Conservation (phyloP, 371 early-diverging fungal species). For the Haplosporangium sp. region DNA sequence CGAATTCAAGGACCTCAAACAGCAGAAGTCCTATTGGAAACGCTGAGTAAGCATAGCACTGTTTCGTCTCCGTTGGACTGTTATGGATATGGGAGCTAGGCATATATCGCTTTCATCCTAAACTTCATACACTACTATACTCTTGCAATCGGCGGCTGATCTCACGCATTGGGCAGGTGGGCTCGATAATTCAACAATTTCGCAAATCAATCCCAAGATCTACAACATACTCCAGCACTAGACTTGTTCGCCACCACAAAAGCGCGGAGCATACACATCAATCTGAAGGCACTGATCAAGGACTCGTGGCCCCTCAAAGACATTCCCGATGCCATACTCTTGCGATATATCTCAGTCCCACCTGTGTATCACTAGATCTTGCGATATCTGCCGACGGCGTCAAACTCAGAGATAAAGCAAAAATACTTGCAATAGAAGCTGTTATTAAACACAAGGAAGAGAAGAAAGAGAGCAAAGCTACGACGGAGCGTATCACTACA, state of each 20-base stretch:
- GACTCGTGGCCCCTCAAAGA: constrained; percentile 10
- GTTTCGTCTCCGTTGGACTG: not conserved
- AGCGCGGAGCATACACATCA: not conserved
- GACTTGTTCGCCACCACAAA: not conserved
- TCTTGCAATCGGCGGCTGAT: constrained; percentile 6
- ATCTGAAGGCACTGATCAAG: constrained; percentile 4
- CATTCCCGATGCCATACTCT: constrained; percentile 13
- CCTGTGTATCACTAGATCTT: not conserved
- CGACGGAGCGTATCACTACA: too few species aligned
- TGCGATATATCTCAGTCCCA: constrained; percentile 16
- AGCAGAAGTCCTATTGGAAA: constrained; percentile 4
- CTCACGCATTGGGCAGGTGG: constrained; percentile 27
- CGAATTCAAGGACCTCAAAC: constrained; percentile 8
- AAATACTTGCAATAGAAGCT: not conserved
- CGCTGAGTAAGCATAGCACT: constrained; percentile 2
- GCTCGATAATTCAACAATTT: not conserved
- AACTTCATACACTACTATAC: constrained; percentile 5
- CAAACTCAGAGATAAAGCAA: not conserved
- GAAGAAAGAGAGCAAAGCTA: too few species aligned
- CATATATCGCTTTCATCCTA: too few species aligned
- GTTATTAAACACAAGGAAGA: not conserved
- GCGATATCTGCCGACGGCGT: not conserved
- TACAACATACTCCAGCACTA: not conserved
- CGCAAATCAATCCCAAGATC: constrained; percentile 13
- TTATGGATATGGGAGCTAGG: not conserved